Base-by-base conservation (phyloP, 2,329 filamentous ascomycete genomes). In the Curvularia eragrostidis region DNA sequence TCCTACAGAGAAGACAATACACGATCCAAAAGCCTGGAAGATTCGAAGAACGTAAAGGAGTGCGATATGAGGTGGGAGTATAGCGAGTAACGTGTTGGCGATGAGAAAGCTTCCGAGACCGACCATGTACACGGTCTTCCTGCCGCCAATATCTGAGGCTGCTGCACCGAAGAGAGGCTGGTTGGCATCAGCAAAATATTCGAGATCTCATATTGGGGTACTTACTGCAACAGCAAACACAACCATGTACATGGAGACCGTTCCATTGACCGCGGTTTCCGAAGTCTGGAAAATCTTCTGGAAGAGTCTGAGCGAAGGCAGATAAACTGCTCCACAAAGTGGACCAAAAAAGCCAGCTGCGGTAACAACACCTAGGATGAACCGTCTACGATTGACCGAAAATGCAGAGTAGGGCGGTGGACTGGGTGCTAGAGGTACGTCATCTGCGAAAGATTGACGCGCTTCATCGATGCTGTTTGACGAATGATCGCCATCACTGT, bases 171-270 rank as follows among this genome's bases (percentile, higher is more conserved):
- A 77, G 10, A 81, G 70, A n/a, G 78, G 79, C 66, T 68, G 46
- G 10, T 18, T 1, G 9, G 23, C 38, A 44, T 69, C 38, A 69
- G 64, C 38, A 3, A 36, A 30, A 18, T 19, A 10, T 26, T 19
- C 3, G 3, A 39, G 24, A 0, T 43, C 2, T 48, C 15, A 5
- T 19, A 5, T 19, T 19, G 30, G 18, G 26, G 8, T 6, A 66
- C 62, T 18, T 64, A 70, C 62, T 38, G 74, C 74, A 15, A 81
- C 50, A 15, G 78, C 79, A 55, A 81, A 81, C 0, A 79, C 73
- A 9, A 75, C 69, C 77, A 79, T 80, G 62, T 80, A 82, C 3
- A 81, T 74, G 0, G 77, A 75, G n/a, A 81, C 78, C 0, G 80
- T 80, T 3, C 73, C 78, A 61, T 81, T 81, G 36, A 81, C 76